Base-by-base conservation (phyloP, 352 stramenopile genomes). In the Globisporangium paroecandrum region DNA sequence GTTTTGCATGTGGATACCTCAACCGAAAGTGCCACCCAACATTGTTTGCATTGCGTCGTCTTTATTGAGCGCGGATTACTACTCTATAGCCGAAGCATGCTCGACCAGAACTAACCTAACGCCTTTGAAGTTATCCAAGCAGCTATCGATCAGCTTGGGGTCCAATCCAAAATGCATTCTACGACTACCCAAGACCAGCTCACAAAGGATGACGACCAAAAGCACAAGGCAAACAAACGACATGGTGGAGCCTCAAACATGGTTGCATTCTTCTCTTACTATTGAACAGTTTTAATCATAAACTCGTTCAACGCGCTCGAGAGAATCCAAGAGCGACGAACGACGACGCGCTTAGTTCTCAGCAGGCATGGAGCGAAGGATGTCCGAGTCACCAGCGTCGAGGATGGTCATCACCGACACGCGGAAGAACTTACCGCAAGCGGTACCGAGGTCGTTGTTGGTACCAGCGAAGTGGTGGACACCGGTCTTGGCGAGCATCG, bases 381-480 rank as follows among this genome's bases (percentile, higher is more conserved):
- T 99, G 90, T 99, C 98, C 65, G 97, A 99, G 87, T 99, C 98
- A 90, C 98, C 98, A 56, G 85, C 88, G 82, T 99, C 97, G 55
- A 98, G 89, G 75, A 99, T 93, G 69, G 87, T 91, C 67, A 99
- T 87, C 64, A 98, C 93, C 53, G 95, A 99, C 65, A 98, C 97
- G 72, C 97, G 94, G 93, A 99, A 99, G 83, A 99, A 98, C 81
- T 99, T 99, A 77, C 98, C 98, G 75, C 97, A 99, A 61, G 98
- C 98, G 76, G 97, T 99, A 74, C 98, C 98, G 62, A 99, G 93
- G 78, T 99, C 97, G 67, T 96, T 98, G 93, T 99, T 99, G 78
- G 92, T 97, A 67, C 98, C 98, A 61, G 89, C 81, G 81, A 99
- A 99, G 89, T 99, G 98, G 88, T 99, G 97, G 68, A 99, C 97